Evolutionary conservation across 495 filamentous ascomycete species (phyloP).

Genomic region (Neurospora sublineolata): DNA sequence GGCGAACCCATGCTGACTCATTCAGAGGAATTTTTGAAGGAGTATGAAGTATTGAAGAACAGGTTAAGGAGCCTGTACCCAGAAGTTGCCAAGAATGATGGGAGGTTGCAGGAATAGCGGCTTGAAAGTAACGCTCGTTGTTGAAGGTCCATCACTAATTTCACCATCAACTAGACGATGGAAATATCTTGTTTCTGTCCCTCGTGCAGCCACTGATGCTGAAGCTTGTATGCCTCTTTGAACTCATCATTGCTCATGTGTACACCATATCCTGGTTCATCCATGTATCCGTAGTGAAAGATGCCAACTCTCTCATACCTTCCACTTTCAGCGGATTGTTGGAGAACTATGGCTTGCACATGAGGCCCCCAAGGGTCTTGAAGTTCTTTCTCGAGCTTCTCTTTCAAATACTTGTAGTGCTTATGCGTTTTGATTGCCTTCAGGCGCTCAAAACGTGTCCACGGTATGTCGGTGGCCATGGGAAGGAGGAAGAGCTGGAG

Average conservation of each 20-base stretch:
- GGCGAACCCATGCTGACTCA: conserved; percentile 32
- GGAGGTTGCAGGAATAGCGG: background rate
- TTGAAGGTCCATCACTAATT: background rate
- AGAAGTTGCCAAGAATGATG: background rate
- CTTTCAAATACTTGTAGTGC: background rate
- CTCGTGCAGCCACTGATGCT: background rate
- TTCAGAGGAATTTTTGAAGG: conserved; percentile 29
- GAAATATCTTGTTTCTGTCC: background rate
- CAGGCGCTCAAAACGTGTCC: background rate
- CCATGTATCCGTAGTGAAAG: background rate
- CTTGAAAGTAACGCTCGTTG: background rate
- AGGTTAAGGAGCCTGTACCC: conserved; percentile 4
- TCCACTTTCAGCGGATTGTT: background rate
- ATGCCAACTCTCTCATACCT: background rate
- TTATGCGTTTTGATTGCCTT: background rate
- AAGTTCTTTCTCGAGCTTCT: background rate
- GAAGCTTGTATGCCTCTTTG: background rate
- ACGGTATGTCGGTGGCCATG: background rate
- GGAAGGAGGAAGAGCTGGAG: background rate
- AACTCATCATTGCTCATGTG: background rate
- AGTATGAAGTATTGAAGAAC: conserved; percentile 9
- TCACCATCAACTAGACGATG: background rate
- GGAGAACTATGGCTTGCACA: background rate
- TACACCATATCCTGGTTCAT: background rate
- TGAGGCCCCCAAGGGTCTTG: background rate